Evolutionary conservation across 2,329 filamentous ascomycete genomes (phyloP), one percentile per base, ranked within the genome.

Genomic region (Phaeosphaeria sp.): DNA sequence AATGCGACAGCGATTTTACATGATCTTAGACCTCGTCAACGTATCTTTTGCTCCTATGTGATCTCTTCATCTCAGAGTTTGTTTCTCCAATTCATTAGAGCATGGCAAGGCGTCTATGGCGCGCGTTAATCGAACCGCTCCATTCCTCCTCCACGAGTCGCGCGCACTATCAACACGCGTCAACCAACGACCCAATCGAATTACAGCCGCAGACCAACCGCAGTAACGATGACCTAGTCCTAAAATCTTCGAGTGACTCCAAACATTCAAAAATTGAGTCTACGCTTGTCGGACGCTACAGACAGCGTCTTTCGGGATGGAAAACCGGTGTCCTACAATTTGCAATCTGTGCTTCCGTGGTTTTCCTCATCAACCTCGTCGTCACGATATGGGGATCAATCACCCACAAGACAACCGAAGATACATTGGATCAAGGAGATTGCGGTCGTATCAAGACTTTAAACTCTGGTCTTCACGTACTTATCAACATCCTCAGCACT

Each of bases 401-500:
- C 51, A 15, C 46, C 44, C 8, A 18, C 47, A 49, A 42, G 33
- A 44, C 13, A 17, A 46, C 17, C 20, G 13, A 42, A 8, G 60
- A 51, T 3, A 36, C 60, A 9, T 13, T 65, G 1, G 64, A 60
- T 42, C 53, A 63, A 2, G 71, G 68, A 5, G 61, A 65, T n/a
- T 75, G 74, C 47, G 50, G 44, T 0, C 51, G 57, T 7, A 30
- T 59, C 7, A 46, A 59, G 11, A 33, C 17, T 11, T 20, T 62
- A 1, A 64, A 63, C 44, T 50, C 53, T n/a, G 55, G 44, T 8
- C 39, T 81, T 0, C 82, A 85, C 66, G 63, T 85, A 21, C 55
- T 78, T 2, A 80, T 86, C 65, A 86, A 86, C 68, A 55, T 77
- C 0, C 68, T 84, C 22, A 77, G 78, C 27, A 83, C 81, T 0